Conservation (phyloP, 78 protist species). For the Dictyostelium brefeldianum region DNA sequence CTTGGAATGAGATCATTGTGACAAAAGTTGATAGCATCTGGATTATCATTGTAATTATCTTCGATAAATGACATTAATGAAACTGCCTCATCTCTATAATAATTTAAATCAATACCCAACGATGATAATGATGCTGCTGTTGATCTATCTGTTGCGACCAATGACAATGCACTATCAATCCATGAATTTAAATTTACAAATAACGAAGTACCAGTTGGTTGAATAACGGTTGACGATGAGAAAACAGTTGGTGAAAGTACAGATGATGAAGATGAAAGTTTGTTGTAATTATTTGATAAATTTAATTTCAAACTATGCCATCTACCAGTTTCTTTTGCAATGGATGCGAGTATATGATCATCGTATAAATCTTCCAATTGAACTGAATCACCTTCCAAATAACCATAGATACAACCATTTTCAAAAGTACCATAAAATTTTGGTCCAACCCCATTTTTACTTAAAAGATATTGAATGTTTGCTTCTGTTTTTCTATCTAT, state of each 20-base stretch:
- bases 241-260: background rate
- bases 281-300: background rate
- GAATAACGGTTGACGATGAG: background rate
- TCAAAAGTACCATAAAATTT: constrained; percentile 82
- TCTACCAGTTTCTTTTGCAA: constrained; percentile 43
- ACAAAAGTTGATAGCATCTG: constrained; percentile 43
- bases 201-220: constrained; percentile 20
- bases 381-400: constrained; percentile 71
- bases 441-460: constrained; percentile 85
- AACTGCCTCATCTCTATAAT: constrained; percentile 43
- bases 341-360: constrained; percentile 14
- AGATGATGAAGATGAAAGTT: background rate
- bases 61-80: constrained; percentile 18
- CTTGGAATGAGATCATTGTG: constrained; percentile 83
- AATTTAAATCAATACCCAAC: constrained; percentile 16
- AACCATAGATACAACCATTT: constrained; percentile 83
- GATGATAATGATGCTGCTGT: background rate
- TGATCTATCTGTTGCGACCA: background rate
- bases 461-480: constrained; percentile 55
- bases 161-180: constrained; percentile 25
- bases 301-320: constrained; percentile 63
- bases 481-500: constrained; percentile 74
- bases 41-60: background rate
- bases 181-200: constrained; percentile 46
- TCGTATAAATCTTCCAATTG: constrained; percentile 49